Evolutionary conservation across 805 yeast species (phyloP).

Genomic region (Cyberlindnera sargentensis): DNA sequence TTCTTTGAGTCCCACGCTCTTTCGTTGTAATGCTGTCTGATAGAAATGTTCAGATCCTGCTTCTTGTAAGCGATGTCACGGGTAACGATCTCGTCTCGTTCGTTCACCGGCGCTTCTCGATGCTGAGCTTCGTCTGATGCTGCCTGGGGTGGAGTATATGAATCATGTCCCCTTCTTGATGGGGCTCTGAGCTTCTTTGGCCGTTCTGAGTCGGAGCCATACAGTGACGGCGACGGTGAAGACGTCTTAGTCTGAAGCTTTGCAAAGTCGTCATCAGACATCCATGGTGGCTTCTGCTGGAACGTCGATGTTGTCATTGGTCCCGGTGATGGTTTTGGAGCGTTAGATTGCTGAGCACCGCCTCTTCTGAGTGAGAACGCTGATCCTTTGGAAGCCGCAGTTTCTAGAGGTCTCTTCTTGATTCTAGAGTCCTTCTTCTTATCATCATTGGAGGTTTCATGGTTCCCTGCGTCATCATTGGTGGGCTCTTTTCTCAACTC

Average conservation of each 20-base stretch:
- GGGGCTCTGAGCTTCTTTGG: constrained; percentile 9
- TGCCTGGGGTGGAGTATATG: not conserved
- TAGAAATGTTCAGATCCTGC: constrained; percentile 48
- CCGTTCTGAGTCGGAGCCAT: constrained; percentile 1
- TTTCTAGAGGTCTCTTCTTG: constrained; percentile 10
- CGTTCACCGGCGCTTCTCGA: not conserved
- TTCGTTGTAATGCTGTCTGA: constrained; percentile 80
- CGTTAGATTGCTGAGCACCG: not conserved
- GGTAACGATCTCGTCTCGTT: not conserved
- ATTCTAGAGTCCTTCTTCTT: constrained; percentile 4
- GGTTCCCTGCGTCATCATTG: not conserved
- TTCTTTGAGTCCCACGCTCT: constrained; percentile 63
- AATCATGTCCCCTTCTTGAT: constrained; percentile 13
- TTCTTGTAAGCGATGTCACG: constrained; percentile 26
- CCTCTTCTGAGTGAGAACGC: constrained; percentile 2
- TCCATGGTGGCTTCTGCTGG: constrained; percentile 4
- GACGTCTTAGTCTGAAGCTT: not conserved
- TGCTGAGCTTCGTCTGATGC: not conserved
- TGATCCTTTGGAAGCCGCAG: not conserved
- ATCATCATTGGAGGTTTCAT: not conserved
- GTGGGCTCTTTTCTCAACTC: not conserved
- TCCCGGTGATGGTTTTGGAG: constrained; percentile 1
- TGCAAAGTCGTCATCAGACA: constrained; percentile 1
- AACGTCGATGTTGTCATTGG: not conserved
- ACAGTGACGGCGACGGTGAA: not conserved